Evolutionary conservation across 495 filamentous ascomycete genomes (phyloP).

Genomic region (Chaetomidium leptoderma): DNA sequence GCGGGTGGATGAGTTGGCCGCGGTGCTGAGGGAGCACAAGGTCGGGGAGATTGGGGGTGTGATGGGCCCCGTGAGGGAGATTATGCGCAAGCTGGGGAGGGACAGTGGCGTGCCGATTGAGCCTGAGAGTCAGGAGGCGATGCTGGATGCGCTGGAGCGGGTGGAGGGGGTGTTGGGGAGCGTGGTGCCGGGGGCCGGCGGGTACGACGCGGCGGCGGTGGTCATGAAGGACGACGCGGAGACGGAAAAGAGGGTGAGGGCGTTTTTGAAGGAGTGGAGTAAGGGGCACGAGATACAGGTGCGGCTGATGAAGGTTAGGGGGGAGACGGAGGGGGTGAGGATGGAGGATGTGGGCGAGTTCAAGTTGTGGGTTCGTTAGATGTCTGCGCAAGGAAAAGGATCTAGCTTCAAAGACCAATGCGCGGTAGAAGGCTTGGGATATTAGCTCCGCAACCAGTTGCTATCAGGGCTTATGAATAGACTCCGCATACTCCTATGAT

Average conservation of each 20-base stretch:
- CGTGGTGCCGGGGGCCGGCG: slow-evolving; percentile 91
- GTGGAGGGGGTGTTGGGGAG: slow-evolving; percentile 82
- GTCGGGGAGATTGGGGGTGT: slow-evolving; percentile 36
- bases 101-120: slow-evolving; percentile 82
- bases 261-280: slow-evolving; percentile 63
- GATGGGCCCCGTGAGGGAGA: slow-evolving; percentile 40
- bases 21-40: slow-evolving; percentile 50
- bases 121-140: slow-evolving; percentile 74
- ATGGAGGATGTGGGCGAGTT: slow-evolving; percentile 61
- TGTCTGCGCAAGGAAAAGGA: background rate
- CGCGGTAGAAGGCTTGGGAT: background rate
- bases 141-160: slow-evolving; percentile 68
- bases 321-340: slow-evolving; percentile 81
- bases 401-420: background rate
- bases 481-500: background rate
- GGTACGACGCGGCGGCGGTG: slow-evolving; percentile 85
- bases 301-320: slow-evolving; percentile 70
- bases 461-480: background rate
- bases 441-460: background rate
- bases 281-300: slow-evolving; percentile 66
- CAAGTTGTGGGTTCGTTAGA: slow-evolving; percentile 52
- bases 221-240: slow-evolving; percentile 68
- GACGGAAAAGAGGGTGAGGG: slow-evolving; percentile 59
- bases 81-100: slow-evolving; percentile 71
- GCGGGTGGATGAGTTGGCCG: slow-evolving; percentile 67